Evolutionary conservation across 2,329 filamentous ascomycete genomes (phyloP).

Genomic region (Xylariales sp.): DNA sequence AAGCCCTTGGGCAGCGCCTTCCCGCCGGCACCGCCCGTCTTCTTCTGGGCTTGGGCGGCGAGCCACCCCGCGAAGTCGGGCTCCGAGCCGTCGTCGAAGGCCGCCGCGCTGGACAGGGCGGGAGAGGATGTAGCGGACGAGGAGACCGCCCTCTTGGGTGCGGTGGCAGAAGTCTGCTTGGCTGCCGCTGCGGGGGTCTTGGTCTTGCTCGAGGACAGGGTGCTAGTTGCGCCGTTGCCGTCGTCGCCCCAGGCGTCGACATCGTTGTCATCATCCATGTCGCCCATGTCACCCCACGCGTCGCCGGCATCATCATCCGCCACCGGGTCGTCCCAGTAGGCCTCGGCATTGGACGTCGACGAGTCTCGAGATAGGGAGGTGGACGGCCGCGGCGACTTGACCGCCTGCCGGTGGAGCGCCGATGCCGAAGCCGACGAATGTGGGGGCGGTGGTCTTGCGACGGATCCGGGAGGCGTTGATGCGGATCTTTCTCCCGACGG

Average conservation of each 20-base stretch:
- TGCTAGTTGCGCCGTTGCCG: slow-evolving; percentile 34
- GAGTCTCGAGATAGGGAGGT: slow-evolving; percentile 42
- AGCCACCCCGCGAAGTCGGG: slow-evolving; percentile 96
- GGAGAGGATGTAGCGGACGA: too few relatives aligned
- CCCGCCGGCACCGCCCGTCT: slow-evolving; percentile 29
- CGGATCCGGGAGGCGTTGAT: slow-evolving; percentile 32
- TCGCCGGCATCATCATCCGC: slow-evolving; percentile 56
- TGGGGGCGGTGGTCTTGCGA: slow-evolving; percentile 29
- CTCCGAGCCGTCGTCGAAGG: slow-evolving; percentile 80
- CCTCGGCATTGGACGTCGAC: slow-evolving; percentile 37
- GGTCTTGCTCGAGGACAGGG: slow-evolving; percentile 22
- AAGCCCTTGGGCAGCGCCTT: slow-evolving; percentile 83
- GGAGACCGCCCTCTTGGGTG: too few relatives aligned
- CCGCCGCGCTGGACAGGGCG: too few relatives aligned
- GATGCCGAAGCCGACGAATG: slow-evolving; percentile 52
- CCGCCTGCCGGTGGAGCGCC: slow-evolving; percentile 54
- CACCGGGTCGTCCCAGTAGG: slow-evolving; percentile 34
- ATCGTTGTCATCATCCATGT: slow-evolving; percentile 47
- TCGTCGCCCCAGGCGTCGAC: slow-evolving; percentile 36
- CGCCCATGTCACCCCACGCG: slow-evolving; percentile 69
- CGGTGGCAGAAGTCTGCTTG: too few relatives aligned
- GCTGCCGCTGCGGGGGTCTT: slow-evolving; percentile 28
- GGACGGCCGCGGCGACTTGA: slow-evolving; percentile 44
- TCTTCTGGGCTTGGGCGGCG: slow-evolving; percentile 79
- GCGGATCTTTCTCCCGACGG: slow-evolving; percentile 27